Evolutionary conservation across 139 green algal species (phyloP).

Genomic region (Picochlorum sp.): DNA sequence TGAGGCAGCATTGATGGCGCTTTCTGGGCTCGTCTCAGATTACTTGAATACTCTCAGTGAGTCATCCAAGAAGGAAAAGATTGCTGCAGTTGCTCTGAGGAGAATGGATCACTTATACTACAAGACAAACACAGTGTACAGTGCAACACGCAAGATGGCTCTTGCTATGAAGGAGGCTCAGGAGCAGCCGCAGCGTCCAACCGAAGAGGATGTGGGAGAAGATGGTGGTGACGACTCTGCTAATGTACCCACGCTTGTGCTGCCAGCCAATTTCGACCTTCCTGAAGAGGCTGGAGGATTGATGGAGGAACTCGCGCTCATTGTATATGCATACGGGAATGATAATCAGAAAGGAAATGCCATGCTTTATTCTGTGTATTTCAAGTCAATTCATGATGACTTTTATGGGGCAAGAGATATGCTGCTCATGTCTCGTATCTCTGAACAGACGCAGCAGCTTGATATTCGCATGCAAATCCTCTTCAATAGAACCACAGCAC

Average conservation of each 20-base stretch:
- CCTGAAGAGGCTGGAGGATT: conserved; percentile 32
- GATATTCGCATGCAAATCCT: conserved; percentile 74
- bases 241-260: conserved; percentile 43
- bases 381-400: conserved; percentile 75
- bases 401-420: conserved; percentile 88
- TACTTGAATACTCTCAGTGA: conserved; percentile 40
- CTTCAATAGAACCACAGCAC: conserved; percentile 92
- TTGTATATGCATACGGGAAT: conserved; percentile 85
- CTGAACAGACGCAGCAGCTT: conserved; percentile 49
- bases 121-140: conserved; percentile 82
- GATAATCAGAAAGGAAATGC: conserved; percentile 94
- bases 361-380: conserved; percentile 94
- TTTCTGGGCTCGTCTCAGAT: conserved; percentile 62
- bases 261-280: conserved; percentile 71
- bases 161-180: conserved; percentile 46
- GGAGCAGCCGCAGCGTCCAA: conserved; percentile 15
- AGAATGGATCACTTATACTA: conserved; percentile 96
- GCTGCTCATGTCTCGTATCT: conserved; percentile 95
- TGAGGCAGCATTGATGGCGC: conserved; percentile 83
- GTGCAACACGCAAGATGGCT: conserved; percentile 68
- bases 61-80: conserved; percentile 15
- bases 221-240: conserved; percentile 16
- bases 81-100: conserved; percentile 59
- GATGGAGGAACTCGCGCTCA: conserved; percentile 50
- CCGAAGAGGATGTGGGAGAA: conserved; percentile 43